A percentile compares a stretch with the other conserved stretches of the same genome.
Evolutionary conservation across 805 yeast genomes (phyloP).

Genomic region (Saccharomyces jurei): DNA sequence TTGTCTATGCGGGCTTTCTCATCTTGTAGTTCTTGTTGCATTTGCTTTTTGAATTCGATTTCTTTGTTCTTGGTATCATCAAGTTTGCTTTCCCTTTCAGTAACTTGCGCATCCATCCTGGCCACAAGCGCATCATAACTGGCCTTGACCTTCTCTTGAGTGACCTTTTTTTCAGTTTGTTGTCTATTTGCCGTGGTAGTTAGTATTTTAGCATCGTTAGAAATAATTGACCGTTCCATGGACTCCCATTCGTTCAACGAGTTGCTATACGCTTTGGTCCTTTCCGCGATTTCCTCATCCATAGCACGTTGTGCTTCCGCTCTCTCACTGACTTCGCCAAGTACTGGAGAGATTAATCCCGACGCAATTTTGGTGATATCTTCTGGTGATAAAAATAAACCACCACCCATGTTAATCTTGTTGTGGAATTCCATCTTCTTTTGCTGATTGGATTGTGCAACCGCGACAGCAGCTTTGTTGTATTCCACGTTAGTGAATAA

Average conservation of each 20-base stretch:
- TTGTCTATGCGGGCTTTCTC: constrained; percentile 17
- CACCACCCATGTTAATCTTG: constrained; percentile 79
- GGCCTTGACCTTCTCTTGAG: constrained; percentile 40
- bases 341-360: constrained; percentile 70
- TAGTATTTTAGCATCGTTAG: constrained; percentile 35
- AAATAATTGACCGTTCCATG: constrained; percentile 32
- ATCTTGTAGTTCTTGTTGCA: constrained; percentile 25
- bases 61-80: constrained; percentile 29
- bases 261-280: constrained; percentile 31
- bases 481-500: constrained; percentile 39
- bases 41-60: constrained; percentile 34
- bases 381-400: constrained; percentile 60
- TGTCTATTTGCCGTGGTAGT: constrained; percentile 39
- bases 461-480: constrained; percentile 65
- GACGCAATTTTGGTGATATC: constrained; percentile 76
- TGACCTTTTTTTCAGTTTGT: constrained; percentile 14
- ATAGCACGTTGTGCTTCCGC: constrained; percentile 59
- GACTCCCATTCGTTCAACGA: constrained; percentile 36
- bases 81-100: constrained; percentile 35
- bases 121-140: constrained; percentile 32
- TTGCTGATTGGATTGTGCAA: constrained; percentile 63
- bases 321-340: constrained; percentile 59
- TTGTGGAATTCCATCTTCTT: constrained; percentile 45
- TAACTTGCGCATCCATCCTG: constrained; percentile 32
- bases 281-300: constrained; percentile 38